Conservation (phyloP, 306 rosid genomes). For the Cicer cuneatum region DNA sequence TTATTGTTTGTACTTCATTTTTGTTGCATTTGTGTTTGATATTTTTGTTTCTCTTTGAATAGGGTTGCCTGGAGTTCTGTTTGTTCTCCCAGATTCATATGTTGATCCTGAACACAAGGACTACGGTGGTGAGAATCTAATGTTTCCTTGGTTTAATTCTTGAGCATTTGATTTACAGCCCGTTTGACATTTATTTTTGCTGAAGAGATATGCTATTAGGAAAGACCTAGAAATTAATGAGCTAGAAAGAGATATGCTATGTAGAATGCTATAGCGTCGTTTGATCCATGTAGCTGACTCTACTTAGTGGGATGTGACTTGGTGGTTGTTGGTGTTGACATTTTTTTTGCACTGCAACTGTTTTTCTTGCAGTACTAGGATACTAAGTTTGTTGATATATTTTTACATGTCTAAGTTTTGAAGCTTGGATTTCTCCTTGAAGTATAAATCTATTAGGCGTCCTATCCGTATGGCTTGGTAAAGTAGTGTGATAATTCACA, state of each 20-base stretch:
- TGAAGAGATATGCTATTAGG: too few relatives aligned
- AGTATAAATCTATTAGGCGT: neutral
- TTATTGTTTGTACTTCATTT: neutral
- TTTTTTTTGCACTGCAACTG: neutral
- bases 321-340: too few relatives aligned
- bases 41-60: constrained; percentile 9
- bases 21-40: neutral
- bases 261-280: too few relatives aligned
- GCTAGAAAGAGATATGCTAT: too few relatives aligned
- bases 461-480: constrained; percentile 6
- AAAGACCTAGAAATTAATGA: too few relatives aligned
- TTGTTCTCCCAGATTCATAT: constrained; percentile 86
- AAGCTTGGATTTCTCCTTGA: neutral
- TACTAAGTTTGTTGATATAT: constrained; percentile 29
- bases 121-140: constrained; percentile 73
- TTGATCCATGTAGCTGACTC: too few relatives aligned
- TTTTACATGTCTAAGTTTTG: neutral
- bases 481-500: neutral
- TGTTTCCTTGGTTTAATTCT: neutral
- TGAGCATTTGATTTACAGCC: neutral
- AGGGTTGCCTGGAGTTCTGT: constrained; percentile 79
- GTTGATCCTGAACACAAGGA: constrained; percentile 85
- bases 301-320: too few relatives aligned
- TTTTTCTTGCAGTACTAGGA: constrained; percentile 6
- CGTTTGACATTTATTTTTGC: neutral